Conservation (phyloP, 306 rosid species). For the Dalbergia cochinchinensis region DNA sequence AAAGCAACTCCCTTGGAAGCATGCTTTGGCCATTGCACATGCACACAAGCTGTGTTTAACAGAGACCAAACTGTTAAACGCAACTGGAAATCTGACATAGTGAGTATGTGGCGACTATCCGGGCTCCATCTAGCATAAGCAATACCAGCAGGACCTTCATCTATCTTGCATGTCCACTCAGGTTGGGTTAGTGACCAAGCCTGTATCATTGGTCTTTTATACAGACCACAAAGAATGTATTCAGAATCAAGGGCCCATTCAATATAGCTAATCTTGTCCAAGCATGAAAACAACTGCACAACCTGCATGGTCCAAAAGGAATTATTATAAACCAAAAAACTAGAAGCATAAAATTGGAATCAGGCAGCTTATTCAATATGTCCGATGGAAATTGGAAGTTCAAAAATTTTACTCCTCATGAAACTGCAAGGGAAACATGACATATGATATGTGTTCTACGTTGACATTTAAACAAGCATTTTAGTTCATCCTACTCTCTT, state of each 20-base stretch:
- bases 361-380: slow-evolving; percentile 34
- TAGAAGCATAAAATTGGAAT: slow-evolving; percentile 3
- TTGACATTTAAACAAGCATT: neutral
- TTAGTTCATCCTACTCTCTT: slow-evolving; percentile 1
- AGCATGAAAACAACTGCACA: slow-evolving; percentile 96
- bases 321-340: slow-evolving; percentile 25
- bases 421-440: neutral
- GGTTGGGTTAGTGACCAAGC: slow-evolving; percentile 98
- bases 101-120: slow-evolving; percentile 97
- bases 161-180: slow-evolving; percentile 99
- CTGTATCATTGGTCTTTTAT: slow-evolving; percentile 93
- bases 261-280: slow-evolving; percentile 97
- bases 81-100: slow-evolving; percentile 93
- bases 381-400: neutral
- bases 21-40: slow-evolving; percentile 95
- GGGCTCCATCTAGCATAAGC: slow-evolving; percentile 99
- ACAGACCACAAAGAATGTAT: slow-evolving; percentile 96
- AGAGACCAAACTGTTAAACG: slow-evolving; percentile 96
- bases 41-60: slow-evolving; percentile 94
- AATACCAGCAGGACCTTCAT: slow-evolving; percentile 98
- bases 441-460: neutral
- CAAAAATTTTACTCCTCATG: slow-evolving; percentile 6
- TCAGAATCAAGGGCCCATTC: slow-evolving; percentile 99
- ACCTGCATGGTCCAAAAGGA: slow-evolving; percentile 68
- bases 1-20: slow-evolving; percentile 94